phyloP scores from a whole-genome alignment of 2,329 filamentous ascomycete genomes.

The Cladophialophora bantiana region DNA sequence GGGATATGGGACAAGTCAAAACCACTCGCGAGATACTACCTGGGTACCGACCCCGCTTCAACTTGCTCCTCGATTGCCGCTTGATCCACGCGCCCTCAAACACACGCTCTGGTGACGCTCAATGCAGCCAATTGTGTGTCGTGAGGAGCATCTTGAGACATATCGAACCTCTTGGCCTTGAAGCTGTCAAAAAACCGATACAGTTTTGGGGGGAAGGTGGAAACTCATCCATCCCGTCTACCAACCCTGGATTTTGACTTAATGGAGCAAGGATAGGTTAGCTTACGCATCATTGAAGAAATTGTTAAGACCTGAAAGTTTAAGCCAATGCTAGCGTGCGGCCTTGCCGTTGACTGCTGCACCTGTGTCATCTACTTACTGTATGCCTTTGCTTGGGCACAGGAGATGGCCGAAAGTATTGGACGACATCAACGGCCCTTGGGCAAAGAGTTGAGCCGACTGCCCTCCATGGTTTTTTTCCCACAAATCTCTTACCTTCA shows the following conservation, averaged over 20 bases:
- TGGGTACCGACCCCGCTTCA: no score
- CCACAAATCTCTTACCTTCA: no score
- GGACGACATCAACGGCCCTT: not conserved
- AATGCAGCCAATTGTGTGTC: not conserved
- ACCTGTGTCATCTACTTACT: not conserved
- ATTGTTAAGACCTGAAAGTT: not conserved
- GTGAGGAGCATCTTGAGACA: not conserved
- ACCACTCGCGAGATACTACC: not conserved
- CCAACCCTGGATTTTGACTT: not conserved
- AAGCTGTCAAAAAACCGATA: not conserved
- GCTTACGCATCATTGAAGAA: not conserved
- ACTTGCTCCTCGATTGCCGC: not conserved
- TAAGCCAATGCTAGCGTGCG: not conserved
- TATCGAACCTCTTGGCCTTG: not conserved
- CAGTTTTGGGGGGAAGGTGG: not conserved
- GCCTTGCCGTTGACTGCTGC: not conserved
- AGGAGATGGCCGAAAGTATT: not conserved
- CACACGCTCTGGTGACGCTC: not conserved
- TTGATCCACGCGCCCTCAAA: not conserved
- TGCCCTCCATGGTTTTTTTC: not conserved
- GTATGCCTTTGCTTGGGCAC: not conserved
- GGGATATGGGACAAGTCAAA: not conserved
- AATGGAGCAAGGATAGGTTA: not conserved
- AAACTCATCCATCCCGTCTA: not conserved
- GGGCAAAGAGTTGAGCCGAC: slow-evolving; percentile 1